A percentile compares a stretch with the other conserved stretches of the same genome.
Evolutionary conservation across 352 stramenopile genomes (phyloP).

Genomic region (Phytophthora chlamydospora): DNA sequence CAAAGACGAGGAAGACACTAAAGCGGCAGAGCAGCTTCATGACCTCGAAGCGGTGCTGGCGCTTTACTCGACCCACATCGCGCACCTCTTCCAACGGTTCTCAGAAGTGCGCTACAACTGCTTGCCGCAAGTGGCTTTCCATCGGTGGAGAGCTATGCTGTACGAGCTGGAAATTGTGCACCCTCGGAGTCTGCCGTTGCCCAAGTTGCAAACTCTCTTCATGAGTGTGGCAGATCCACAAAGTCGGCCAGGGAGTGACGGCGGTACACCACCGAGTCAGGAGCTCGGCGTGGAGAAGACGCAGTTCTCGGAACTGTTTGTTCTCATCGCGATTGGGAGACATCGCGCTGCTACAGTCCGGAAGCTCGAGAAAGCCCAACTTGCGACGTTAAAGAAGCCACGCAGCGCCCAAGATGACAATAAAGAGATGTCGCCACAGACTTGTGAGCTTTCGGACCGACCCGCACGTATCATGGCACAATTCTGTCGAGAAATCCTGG

Average conservation of each 20-base stretch:
- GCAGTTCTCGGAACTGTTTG: conserved; percentile 38
- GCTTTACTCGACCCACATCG: conserved; percentile 46
- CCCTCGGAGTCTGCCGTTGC: conserved; percentile 26
- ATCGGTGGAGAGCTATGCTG: conserved; percentile 43
- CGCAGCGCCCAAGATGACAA: neutral
- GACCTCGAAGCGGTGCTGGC: conserved; percentile 49
- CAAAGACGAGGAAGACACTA: conserved; percentile 1
- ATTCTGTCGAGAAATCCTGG: conserved; percentile 53
- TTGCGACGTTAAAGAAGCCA: conserved; percentile 3
- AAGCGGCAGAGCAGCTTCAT: neutral
- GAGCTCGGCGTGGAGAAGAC: conserved; percentile 30
- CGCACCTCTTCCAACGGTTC: conserved; percentile 53
- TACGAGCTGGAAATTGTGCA: conserved; percentile 41
- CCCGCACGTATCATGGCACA: conserved; percentile 43
- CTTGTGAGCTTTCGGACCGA: conserved; percentile 4
- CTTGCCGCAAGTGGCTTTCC: conserved; percentile 29
- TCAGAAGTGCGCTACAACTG: conserved; percentile 36
- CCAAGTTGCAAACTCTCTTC: conserved; percentile 33
- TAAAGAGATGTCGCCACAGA: conserved; percentile 3
- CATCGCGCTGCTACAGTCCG: conserved; percentile 10
- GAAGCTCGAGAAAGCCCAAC: conserved; percentile 16
- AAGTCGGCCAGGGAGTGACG: neutral
- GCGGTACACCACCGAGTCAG: conserved; percentile 16
- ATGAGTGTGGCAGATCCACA: conserved; percentile 10
- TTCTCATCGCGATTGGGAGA: conserved; percentile 36